These are phyloP conservation scores for Mucor piriformis DNA, from an alignment of 371 early-diverging fungal species.

Conservation along the genomic window DNA sequence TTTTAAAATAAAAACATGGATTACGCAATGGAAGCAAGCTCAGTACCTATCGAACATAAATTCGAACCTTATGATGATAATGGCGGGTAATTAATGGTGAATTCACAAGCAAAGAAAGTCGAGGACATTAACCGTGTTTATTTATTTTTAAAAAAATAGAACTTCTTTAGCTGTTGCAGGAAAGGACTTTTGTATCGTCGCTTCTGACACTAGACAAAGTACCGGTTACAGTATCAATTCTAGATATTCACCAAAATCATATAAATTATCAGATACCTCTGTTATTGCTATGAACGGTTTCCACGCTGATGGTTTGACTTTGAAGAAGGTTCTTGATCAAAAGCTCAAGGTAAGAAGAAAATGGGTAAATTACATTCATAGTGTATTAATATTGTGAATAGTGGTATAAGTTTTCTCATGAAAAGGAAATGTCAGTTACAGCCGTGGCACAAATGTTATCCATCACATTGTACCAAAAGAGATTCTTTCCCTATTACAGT, in stretches of 20 bases:
- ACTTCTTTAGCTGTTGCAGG: slow-evolving; percentile 96
- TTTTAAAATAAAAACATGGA: slow-evolving; percentile 25
- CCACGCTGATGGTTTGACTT: slow-evolving; percentile 92
- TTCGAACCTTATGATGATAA: slow-evolving; percentile 84
- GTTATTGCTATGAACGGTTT: slow-evolving; percentile 94
- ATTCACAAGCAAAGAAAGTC: not conserved
- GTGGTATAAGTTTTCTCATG: slow-evolving; percentile 93
- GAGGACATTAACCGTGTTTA: not conserved
- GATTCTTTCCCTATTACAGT: slow-evolving; percentile 99
- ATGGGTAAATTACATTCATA: not conserved
- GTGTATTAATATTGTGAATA: slow-evolving; percentile 25
- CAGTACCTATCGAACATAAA: slow-evolving; percentile 62
- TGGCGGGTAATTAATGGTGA: slow-evolving; percentile 60
- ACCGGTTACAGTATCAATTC: slow-evolving; percentile 96
- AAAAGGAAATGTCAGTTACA: slow-evolving; percentile 83
- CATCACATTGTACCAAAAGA: slow-evolving; percentile 90
- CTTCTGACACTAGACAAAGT: slow-evolving; percentile 98
- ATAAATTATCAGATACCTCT: slow-evolving; percentile 83
- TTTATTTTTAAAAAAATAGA: slow-evolving; percentile 47
- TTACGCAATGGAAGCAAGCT: slow-evolving; percentile 31
- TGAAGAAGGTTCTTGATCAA: slow-evolving; percentile 86
- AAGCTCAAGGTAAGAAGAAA: slow-evolving; percentile 74
- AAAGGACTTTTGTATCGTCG: slow-evolving; percentile 93
- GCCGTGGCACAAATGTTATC: slow-evolving; percentile 96
- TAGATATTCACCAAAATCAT: slow-evolving; percentile 93